A percentile compares a stretch with the other conserved stretches of the same genome.
Evolutionary conservation across 148 eudicot species (phyloP).

Genomic region (Cornus kousa): DNA sequence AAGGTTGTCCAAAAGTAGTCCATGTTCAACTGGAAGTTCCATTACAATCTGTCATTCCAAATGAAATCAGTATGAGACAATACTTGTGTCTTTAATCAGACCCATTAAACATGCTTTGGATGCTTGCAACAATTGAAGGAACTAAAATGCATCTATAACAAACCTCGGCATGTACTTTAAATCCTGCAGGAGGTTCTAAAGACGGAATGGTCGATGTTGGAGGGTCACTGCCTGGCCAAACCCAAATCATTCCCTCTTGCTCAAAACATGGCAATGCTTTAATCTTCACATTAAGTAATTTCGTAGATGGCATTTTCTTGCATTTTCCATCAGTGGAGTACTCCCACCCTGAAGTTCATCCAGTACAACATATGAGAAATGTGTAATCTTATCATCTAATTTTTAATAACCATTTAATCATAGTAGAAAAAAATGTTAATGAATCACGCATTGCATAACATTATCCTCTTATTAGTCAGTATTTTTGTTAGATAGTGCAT

Average conservation of each 20-base stretch:
- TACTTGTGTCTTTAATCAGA: neutral
- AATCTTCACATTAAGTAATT: constrained; percentile 64
- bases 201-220: constrained; percentile 77
- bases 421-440: neutral
- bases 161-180: constrained; percentile 92
- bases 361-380: neutral
- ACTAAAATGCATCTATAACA: neutral
- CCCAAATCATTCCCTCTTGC: constrained; percentile 94
- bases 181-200: constrained; percentile 78
- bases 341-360: constrained; percentile 72
- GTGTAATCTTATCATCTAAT: neutral
- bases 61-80: neutral
- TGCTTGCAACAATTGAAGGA: neutral
- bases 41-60: constrained; percentile 66
- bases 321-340: constrained; percentile 97
- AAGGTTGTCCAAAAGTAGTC: constrained; percentile 91
- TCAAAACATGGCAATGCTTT: constrained; percentile 86
- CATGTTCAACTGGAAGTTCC: constrained; percentile 97
- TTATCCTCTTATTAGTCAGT: neutral
- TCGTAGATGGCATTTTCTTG: constrained; percentile 96
- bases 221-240: constrained; percentile 95
- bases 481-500: neutral
- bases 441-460: neutral
- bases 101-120: neutral
- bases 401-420: neutral